Evolutionary conservation across 352 stramenopile species (phyloP).

Genomic region (Pythium biforme): DNA sequence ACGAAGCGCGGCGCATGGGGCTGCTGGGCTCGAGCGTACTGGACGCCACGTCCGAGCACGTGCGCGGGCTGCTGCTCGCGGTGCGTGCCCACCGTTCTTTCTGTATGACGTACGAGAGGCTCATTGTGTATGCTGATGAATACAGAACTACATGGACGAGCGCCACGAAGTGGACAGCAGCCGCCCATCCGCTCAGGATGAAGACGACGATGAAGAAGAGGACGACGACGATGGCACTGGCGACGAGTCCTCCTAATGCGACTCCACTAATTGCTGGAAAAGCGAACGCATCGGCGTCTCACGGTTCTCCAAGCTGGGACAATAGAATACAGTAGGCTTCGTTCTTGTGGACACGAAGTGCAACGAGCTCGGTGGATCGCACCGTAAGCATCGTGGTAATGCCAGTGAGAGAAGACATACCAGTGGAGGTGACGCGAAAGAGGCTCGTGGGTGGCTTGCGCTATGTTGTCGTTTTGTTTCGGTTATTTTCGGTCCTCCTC

Average conservation of each 20-base stretch:
- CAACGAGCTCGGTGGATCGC: no score
- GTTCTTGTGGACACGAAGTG: no score
- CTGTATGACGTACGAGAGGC: not conserved
- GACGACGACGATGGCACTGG: conserved; percentile 38
- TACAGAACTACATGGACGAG: conserved; percentile 73
- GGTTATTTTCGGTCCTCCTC: conserved; percentile 4
- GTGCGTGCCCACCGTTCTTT: conserved; percentile 27
- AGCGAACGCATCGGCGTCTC: no score
- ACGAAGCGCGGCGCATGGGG: conserved; percentile 63
- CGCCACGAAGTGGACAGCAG: conserved; percentile 68
- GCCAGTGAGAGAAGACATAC: no score
- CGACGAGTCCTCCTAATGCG: not conserved
- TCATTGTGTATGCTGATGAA: not conserved
- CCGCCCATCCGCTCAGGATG: conserved; percentile 4
- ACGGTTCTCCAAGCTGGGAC: not conserved
- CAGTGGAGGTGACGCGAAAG: no score
- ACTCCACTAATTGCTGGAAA: no score
- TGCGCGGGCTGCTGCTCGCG: conserved; percentile 65
- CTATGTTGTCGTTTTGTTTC: not conserved
- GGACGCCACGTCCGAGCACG: conserved; percentile 57
- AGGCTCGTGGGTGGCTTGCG: no score
- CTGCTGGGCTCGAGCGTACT: conserved; percentile 54
- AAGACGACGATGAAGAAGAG: conserved; percentile 38
- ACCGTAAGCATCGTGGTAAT: no score
- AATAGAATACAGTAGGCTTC: conserved; percentile 10